Evolutionary conservation across 208 protist genomes (phyloP).

Genomic region (Histomonas meleagridis): DNA sequence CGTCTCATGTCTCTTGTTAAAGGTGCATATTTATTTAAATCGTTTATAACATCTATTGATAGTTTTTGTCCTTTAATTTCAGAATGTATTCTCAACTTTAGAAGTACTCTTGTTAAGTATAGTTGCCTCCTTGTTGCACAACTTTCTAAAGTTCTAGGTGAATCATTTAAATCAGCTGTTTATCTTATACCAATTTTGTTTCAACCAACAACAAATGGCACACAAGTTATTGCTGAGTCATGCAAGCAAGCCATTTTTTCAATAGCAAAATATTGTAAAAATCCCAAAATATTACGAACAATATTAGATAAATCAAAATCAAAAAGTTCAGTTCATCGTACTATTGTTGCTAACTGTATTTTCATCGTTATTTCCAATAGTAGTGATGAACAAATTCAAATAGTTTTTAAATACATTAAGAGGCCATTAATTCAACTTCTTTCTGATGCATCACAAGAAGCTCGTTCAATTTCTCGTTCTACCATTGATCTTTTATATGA

Average conservation of each 20-base stretch:
- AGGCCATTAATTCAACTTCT: too few relatives aligned
- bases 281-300: too few relatives aligned
- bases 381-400: too few relatives aligned
- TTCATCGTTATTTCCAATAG: too few relatives aligned
- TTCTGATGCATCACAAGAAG: too few relatives aligned
- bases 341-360: too few relatives aligned
- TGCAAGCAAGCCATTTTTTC: neutral
- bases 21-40: neutral
- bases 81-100: neutral
- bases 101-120: conserved; percentile 5
- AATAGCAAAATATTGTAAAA: neutral
- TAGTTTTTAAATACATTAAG: too few relatives aligned
- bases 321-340: too few relatives aligned
- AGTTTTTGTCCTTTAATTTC: too few relatives aligned
- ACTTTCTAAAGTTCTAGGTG: neutral
- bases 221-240: neutral
- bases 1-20: neutral
- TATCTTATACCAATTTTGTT: neutral
- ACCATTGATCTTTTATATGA: too few relatives aligned
- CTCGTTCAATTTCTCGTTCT: too few relatives aligned
- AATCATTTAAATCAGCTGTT: neutral
- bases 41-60: neutral
- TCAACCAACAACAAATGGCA: neutral
- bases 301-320: too few relatives aligned
- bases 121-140: neutral